A percentile compares a stretch with the other conserved stretches of the same genome.
These are phyloP conservation scores for Musa schizocarpa DNA, from an alignment of 176 grass and related monocot genomes.

Conservation along the genomic window DNA sequence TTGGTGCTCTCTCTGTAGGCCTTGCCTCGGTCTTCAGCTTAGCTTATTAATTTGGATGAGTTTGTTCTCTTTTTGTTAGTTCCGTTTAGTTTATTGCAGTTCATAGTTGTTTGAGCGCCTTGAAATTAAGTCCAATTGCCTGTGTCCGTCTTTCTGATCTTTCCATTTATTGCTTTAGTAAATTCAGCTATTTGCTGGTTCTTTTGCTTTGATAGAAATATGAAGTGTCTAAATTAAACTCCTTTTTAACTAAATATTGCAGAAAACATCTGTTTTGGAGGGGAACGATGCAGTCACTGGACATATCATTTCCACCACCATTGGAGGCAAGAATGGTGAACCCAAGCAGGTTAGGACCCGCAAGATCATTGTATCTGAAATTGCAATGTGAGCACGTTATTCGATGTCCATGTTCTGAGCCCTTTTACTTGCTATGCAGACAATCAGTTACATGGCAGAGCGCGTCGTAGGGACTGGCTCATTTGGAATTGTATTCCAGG, in stretches of 20 bases:
- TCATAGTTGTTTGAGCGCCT: not conserved
- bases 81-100: not conserved
- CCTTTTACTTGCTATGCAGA: slow-evolving; percentile 32
- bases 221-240: not conserved
- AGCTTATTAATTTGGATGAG: not conserved
- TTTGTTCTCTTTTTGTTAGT: not conserved
- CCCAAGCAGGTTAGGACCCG: slow-evolving; percentile 34
- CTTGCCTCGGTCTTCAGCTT: not conserved
- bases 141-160: not conserved
- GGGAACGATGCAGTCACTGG: slow-evolving; percentile 32
- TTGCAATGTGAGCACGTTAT: too few species aligned
- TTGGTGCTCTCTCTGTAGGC: not conserved
- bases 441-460: slow-evolving; percentile 94
- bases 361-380: too few species aligned
- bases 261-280: slow-evolving; percentile 32
- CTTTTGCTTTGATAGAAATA: not conserved
- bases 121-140: not conserved
- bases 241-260: not conserved
- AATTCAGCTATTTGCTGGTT: not conserved
- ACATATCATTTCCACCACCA: slow-evolving; percentile 48
- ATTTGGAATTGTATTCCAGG: slow-evolving; percentile 88
- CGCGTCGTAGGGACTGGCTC: slow-evolving; percentile 81
- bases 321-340: slow-evolving; percentile 48
- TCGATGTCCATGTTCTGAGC: not conserved
- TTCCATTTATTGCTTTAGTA: not conserved